These are phyloP conservation scores for Candida sanyaensis DNA, from an alignment of 1,139 yeast genomes.

Conservation along the genomic window DNA sequence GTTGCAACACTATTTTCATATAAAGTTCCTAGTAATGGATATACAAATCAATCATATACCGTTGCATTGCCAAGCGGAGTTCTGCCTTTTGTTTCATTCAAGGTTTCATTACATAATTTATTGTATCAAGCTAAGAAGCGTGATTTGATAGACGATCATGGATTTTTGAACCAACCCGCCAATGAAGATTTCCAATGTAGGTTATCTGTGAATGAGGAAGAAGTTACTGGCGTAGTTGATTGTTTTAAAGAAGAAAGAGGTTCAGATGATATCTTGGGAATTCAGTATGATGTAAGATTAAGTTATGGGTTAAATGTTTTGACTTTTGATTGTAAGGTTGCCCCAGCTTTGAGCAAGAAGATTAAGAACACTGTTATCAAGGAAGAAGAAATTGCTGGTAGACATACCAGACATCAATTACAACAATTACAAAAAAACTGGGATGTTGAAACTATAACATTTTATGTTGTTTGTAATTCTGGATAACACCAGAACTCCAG, in stretches of 20 bases:
- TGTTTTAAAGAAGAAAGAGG: conserved; percentile 33
- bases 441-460: conserved; percentile 48
- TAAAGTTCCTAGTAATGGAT: conserved; percentile 46
- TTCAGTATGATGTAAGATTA: conserved; percentile 52
- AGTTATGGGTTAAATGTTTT: conserved; percentile 50
- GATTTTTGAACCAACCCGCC: conserved; percentile 24
- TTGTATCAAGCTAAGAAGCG: conserved; percentile 36
- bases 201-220: conserved; percentile 52
- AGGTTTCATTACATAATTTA: conserved; percentile 44
- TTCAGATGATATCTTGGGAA: conserved; percentile 24
- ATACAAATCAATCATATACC: conserved; percentile 42
- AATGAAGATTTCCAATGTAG: conserved; percentile 47
- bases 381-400: conserved; percentile 32
- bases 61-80: conserved; percentile 46
- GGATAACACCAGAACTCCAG: conserved; percentile 8
- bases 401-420: conserved; percentile 50
- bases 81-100: conserved; percentile 45
- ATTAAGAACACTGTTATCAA: conserved; percentile 27
- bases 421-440: conserved; percentile 50
- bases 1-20: conserved; percentile 44
- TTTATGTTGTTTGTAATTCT: conserved; percentile 30
- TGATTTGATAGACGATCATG: conserved; percentile 36
- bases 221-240: conserved; percentile 41
- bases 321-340: conserved; percentile 48
- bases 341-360: conserved; percentile 37